phyloP scores from a whole-genome alignment of 441 rosid species.

The Theobroma grandiflorum region DNA sequence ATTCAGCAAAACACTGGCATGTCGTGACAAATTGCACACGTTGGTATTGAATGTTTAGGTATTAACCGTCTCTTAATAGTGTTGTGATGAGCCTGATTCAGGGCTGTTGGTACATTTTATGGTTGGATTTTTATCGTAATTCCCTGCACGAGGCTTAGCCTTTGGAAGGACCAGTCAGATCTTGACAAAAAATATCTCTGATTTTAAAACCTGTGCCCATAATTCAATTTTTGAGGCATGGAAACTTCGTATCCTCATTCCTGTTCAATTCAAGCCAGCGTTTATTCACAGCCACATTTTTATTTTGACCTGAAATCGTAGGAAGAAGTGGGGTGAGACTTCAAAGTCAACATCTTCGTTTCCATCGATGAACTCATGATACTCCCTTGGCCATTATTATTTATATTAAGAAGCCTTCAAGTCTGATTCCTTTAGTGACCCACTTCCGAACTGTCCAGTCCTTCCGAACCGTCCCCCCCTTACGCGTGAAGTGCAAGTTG shows the following conservation, averaged over 20 bases:
- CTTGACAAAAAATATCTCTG: not conserved
- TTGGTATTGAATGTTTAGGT: too few species aligned
- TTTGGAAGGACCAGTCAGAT: not conserved
- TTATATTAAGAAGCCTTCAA: not conserved
- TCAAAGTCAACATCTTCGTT: not conserved
- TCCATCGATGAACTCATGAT: constrained; percentile 13
- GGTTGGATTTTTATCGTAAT: not conserved
- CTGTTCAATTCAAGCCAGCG: not conserved
- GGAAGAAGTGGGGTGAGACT: constrained; percentile 4
- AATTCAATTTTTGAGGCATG: not conserved
- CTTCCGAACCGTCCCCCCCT: not conserved
- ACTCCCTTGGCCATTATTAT: not conserved
- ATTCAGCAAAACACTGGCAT: too few species aligned
- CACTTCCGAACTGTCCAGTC: not conserved
- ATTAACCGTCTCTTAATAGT: not conserved
- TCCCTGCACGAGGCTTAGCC: not conserved
- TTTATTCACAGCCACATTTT: not conserved
- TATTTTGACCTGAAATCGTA: not conserved
- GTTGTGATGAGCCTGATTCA: not conserved
- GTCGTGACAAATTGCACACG: too few species aligned
- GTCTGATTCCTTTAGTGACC: not conserved
- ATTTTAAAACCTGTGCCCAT: not conserved
- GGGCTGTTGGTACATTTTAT: not conserved
- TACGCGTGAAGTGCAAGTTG: constrained; percentile 11
- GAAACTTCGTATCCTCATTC: not conserved